Evolutionary conservation across 208 protist genomes (phyloP), one percentile per base, ranked within the genome.

Genomic region (Giardia duodenalis): DNA sequence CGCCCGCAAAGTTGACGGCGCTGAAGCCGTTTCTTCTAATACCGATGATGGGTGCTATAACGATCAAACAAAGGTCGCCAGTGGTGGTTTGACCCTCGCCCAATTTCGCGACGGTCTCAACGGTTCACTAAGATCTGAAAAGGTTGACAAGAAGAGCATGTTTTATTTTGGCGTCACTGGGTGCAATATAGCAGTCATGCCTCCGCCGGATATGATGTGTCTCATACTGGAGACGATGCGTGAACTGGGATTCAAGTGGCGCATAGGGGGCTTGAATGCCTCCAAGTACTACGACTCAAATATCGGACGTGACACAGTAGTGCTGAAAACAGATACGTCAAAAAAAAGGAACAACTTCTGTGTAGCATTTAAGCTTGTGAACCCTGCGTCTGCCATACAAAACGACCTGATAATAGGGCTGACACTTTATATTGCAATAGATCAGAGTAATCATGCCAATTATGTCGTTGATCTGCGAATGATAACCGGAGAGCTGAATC

Each of bases 211-310:
- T 2, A 2, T 91, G 2, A 91, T 91, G 88, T 2, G 2, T n/a
- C 42, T 4, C n/a, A 91, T 91, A 46, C 44, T 91, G 4, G n/a
- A 48, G 2, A 91, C 1, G 4, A 2, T 3, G 1, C 1, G 43
- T 4, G 4, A 3, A 0, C 1, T 2, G 1, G 88, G 88, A 4
- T 91, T 47, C 44, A 91, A 91, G 44, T 91, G 88, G 88, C 1
- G 88, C 2, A 2, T 91, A 0, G 88, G 88, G 44, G 44, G 44
- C 4, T 48, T 91, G n/a, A 4, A 2, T 2, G 88, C 88, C 10
- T 46, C n/a, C n/a, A 91, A 91, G 44, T 91, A 91, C 44, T 91
- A 91, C n/a, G 88, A 91, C 44, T 2, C n/a, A n/a, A 91, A 1
- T 1, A 1, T 47, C 42, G 1, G 45, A n/a, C n/a, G 45, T 4